Percentiles rank a stretch among this genome's conserved stretches.
These are phyloP conservation scores for Leptoxyphium fumago DNA, from an alignment of 2,329 filamentous ascomycete genomes.

Conservation along the genomic window DNA sequence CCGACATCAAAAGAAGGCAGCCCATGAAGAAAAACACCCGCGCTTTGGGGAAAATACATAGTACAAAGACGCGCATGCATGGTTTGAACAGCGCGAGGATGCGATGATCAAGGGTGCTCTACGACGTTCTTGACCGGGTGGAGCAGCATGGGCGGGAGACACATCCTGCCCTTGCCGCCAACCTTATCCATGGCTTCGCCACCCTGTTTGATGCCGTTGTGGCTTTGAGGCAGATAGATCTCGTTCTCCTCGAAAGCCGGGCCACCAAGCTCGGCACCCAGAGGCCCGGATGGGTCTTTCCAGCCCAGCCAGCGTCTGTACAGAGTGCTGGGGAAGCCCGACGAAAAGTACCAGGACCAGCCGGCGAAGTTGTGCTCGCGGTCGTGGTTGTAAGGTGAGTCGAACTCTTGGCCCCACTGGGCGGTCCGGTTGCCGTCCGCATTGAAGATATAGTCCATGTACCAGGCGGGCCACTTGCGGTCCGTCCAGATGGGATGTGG, in stretches of 20 bases:
- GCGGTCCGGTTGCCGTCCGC: constrained; percentile 43
- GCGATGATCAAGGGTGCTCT: neutral
- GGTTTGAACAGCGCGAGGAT: no score
- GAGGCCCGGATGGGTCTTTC: constrained; percentile 63
- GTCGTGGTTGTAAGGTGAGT: constrained; percentile 39
- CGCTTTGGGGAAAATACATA: no score
- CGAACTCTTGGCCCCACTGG: constrained; percentile 28
- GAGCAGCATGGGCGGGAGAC: constrained; percentile 73
- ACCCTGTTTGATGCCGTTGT: constrained; percentile 1
- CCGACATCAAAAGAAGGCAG: no score
- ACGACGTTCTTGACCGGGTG: constrained; percentile 59
- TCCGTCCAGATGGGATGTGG: constrained; percentile 84
- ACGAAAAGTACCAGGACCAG: constrained; percentile 84
- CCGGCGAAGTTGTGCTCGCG: constrained; percentile 80
- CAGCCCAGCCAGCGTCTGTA: constrained; percentile 80
- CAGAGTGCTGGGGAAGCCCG: constrained; percentile 64
- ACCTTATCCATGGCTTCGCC: constrained; percentile 43
- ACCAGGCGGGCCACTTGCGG: constrained; percentile 67
- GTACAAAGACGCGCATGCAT: no score
- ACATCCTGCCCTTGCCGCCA: constrained; percentile 55
- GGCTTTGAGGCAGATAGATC: neutral
- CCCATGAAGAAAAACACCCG: no score
- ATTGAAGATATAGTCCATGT: constrained; percentile 69
- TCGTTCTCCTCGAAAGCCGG: constrained; percentile 6
- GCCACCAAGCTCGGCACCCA: constrained; percentile 42